Base-by-base conservation (phyloP, 163 green algal genomes). In the Prototheca cutis region DNA sequence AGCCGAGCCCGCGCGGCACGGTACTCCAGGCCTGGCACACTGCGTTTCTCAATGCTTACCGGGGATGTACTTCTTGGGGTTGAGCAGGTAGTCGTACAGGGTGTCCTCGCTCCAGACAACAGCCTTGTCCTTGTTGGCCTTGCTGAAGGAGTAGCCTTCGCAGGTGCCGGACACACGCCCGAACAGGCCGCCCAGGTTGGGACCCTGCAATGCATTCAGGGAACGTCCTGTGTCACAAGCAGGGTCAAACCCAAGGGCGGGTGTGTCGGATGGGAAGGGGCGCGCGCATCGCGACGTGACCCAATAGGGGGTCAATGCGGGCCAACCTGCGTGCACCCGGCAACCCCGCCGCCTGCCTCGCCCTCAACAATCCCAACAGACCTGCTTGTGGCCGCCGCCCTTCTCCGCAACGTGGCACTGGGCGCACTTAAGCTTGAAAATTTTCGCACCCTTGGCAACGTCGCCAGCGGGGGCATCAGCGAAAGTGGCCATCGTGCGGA, bases 381-480 rank as follows among this genome's bases (percentile, higher is more conserved):
- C 91, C 84, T 98, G 92, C 84, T 97, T 98, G 73, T 99, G 89
- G 51, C 83, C 84, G 32, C 76, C 84, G 31, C 87, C 88, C 53
- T 88, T 84, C 70, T 95, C 88, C 4, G 82, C 83, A 32, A 90
- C 81, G 74, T 98, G 92, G 77, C 92, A 98, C 74, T 98, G 91
- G 1, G 87, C 79, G 64, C 84, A 95, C 83, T 98, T 98, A 45
- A 90, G 97, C 77, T 97, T 96, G 76, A 98, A 98, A 49, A 98
- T 96, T 79, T 96, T 67, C 13, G 57, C 29, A 27, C 78, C 77
- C 65, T 85, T 85, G 4, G 64, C 71, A 2, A 53, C 29, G 55
- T 87, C 71, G 28, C 82, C 84, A n/a, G 68, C 68, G 18, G 87
- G 86, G 0, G 87, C 87, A 27, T 95, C 86, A 6, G 61, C 76